These are phyloP conservation scores for Alternaria novae-zelandiae DNA, from an alignment of 2,329 filamentous ascomycete species.

Conservation along the genomic window DNA sequence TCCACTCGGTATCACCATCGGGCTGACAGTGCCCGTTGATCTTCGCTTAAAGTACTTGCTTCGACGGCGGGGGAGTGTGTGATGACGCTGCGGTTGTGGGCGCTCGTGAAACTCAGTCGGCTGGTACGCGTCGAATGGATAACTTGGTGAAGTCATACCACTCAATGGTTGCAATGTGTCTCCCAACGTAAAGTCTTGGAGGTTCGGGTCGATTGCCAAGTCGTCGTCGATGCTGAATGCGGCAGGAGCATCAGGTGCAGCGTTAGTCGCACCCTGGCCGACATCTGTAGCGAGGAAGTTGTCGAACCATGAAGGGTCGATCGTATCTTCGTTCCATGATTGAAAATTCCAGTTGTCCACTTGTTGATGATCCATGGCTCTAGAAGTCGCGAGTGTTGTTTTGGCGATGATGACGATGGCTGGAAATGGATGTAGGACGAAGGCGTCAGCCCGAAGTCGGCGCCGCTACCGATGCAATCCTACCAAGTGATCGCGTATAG, in stretches of 20 bases:
- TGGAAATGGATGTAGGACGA: background rate
- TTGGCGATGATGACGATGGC: background rate
- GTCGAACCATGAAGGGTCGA: conserved; percentile 6
- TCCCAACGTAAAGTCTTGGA: background rate
- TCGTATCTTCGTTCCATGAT: conserved; percentile 3
- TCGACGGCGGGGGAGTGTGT: conserved; percentile 22
- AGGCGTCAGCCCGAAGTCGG: conserved; percentile 3
- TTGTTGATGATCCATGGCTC: conserved; percentile 8
- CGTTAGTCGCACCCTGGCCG: background rate
- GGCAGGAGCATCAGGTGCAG: background rate
- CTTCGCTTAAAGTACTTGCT: conserved; percentile 23
- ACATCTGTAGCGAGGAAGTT: conserved; percentile 4
- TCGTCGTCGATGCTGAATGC: background rate
- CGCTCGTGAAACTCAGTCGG: background rate
- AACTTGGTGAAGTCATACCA: background rate
- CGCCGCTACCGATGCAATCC: background rate
- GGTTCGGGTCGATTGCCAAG: background rate
- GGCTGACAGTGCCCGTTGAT: conserved; percentile 8
- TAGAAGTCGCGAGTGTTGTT: background rate
- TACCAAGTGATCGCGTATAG: background rate
- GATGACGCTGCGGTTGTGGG: conserved; percentile 5
- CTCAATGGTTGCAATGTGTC: background rate
- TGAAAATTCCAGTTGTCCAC: conserved; percentile 1
- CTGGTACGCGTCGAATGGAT: background rate
- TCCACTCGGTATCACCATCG: conserved; percentile 14